phyloP scores from a whole-genome alignment of 2,329 filamentous ascomycete species.

The Hirsutella thompsonii region DNA sequence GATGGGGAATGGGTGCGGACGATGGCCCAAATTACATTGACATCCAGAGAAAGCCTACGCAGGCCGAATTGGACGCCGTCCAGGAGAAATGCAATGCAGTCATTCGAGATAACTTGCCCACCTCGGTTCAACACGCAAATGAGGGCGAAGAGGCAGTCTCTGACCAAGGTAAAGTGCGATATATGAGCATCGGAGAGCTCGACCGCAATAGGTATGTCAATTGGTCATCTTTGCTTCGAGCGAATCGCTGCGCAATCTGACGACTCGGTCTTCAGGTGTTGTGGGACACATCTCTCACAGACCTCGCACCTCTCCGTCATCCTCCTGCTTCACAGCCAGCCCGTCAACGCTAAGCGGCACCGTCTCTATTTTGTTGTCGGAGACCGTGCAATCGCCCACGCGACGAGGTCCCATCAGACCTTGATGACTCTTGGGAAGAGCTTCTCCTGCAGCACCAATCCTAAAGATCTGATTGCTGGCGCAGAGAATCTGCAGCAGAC shows the following conservation, averaged over 20 bases:
- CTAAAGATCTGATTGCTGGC: background rate
- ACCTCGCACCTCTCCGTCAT: background rate
- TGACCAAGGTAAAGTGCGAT: background rate
- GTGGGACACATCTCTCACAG: background rate
- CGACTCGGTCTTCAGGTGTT: background rate
- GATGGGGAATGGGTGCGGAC: background rate
- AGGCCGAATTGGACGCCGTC: background rate
- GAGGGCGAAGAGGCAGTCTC: background rate
- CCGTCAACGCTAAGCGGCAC: background rate
- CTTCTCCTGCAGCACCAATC: background rate
- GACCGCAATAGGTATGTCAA: background rate
- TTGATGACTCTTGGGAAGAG: background rate
- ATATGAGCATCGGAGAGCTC: background rate
- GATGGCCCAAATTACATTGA: background rate
- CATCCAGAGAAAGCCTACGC: background rate
- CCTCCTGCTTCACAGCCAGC: background rate
- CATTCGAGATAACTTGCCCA: background rate
- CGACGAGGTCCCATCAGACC: background rate
- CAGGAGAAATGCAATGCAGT: background rate
- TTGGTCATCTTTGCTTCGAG: too few species aligned
- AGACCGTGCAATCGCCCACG: background rate
- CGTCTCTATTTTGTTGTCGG: background rate
- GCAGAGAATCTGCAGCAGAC: background rate
- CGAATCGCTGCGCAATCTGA: background rate
- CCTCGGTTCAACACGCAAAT: background rate